Evolutionary conservation across 129 eudicot species (phyloP).

Genomic region (Heracleum sosnowskyi): DNA sequence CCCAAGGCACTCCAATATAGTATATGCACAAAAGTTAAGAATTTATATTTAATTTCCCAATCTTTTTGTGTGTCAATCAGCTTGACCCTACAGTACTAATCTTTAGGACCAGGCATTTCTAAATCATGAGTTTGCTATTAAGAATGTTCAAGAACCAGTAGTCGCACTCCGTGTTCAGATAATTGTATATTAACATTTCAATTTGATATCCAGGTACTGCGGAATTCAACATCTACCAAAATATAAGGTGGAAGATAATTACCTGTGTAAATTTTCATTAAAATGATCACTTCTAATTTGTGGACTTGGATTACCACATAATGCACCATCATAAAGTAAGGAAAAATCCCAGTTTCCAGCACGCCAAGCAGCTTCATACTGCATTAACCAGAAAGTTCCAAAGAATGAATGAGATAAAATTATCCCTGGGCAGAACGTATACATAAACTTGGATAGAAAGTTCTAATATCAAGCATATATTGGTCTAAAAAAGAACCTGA

Average conservation of each 20-base stretch:
- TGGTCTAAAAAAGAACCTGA: constrained; percentile 53
- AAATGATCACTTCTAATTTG: constrained; percentile 40
- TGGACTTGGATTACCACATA: constrained; percentile 29
- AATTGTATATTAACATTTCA: background rate
- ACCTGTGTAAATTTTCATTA: constrained; percentile 88
- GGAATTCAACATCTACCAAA: background rate
- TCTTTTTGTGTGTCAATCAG: background rate
- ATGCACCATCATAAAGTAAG: constrained; percentile 36
- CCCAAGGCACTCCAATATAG: background rate
- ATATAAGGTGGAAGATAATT: constrained; percentile 1
- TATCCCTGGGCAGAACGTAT: background rate
- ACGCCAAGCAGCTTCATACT: constrained; percentile 99
- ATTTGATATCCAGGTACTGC: background rate
- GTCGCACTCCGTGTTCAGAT: no score
- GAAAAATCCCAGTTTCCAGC: constrained; percentile 97
- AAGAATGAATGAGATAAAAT: background rate
- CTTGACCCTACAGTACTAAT: background rate
- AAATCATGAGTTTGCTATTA: background rate
- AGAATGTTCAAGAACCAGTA: no score
- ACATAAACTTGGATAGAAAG: background rate
- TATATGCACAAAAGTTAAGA: background rate
- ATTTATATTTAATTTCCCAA: background rate
- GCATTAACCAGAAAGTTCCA: constrained; percentile 21
- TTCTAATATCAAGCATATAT: background rate
- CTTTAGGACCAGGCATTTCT: background rate